Percentiles rank a stretch among this genome's conserved stretches.
phyloP scores from a whole-genome alignment of 1,139 yeast genomes.

The Candida frijolesensis region DNA sequence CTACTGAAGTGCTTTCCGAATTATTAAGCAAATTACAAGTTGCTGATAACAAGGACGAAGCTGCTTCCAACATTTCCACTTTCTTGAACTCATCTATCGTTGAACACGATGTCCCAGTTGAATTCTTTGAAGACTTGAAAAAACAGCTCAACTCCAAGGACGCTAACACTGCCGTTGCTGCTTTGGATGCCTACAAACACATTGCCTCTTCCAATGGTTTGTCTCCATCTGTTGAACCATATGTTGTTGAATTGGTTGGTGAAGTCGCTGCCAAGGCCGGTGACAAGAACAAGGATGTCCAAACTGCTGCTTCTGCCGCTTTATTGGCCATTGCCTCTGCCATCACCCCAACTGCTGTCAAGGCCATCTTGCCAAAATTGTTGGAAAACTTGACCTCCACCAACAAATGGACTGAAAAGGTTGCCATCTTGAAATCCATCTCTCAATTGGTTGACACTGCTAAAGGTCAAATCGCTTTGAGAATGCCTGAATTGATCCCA shows the following conservation, averaged over 20 bases:
- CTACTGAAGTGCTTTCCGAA: slow-evolving; percentile 86
- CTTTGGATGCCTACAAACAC: slow-evolving; percentile 81
- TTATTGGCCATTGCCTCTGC: slow-evolving; percentile 76
- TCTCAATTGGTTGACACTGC: slow-evolving; percentile 91
- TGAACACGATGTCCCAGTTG: slow-evolving; percentile 96
- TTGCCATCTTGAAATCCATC: slow-evolving; percentile 82
- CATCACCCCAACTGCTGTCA: slow-evolving; percentile 91
- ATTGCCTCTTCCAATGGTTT: slow-evolving; percentile 81
- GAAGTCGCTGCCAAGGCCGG: slow-evolving; percentile 79
- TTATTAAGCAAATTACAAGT: slow-evolving; percentile 90
- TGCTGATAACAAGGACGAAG: slow-evolving; percentile 86
- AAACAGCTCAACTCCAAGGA: slow-evolving; percentile 78
- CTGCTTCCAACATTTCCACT: slow-evolving; percentile 88
- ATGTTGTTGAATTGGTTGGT: slow-evolving; percentile 73
- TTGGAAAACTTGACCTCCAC: slow-evolving; percentile 69
- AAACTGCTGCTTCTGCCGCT: slow-evolving; percentile 71
- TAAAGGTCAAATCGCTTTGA: slow-evolving; percentile 92
- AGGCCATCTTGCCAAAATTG: slow-evolving; percentile 83
- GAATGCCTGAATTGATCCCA: slow-evolving; percentile 99
- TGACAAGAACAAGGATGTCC: slow-evolving; percentile 82
- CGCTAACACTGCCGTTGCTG: slow-evolving; percentile 63
- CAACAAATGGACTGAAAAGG: slow-evolving; percentile 98
- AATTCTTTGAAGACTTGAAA: slow-evolving; percentile 78
- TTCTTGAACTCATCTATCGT: slow-evolving; percentile 96
- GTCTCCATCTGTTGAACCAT: slow-evolving; percentile 94